Base-by-base conservation (phyloP, 495 filamentous ascomycete genomes). In the Lepidopterella palustris region DNA sequence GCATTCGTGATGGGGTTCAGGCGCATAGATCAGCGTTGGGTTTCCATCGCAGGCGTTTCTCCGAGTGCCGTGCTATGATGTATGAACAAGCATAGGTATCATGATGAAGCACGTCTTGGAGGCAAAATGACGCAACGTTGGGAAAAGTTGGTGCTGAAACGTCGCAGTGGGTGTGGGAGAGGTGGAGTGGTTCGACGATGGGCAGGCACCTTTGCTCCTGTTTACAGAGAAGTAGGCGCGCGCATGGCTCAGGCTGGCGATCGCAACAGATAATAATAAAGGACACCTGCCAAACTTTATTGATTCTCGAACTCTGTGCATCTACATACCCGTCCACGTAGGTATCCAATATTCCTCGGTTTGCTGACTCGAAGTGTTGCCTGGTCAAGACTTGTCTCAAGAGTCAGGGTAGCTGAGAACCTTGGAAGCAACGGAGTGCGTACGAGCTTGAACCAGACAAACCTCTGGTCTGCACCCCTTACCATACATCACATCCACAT, bases 1-100 rank as follows among this genome's bases (percentile, higher is more conserved):
- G 47, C 47, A 50, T 50, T 21, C 31, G 45, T 24, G 47, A 50
- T 50, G 47, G 47, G 15, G 47, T 50, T 50, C 24, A 15, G 47
- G 47, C 24, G 47, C 15, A 11, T 50, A 18, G 25, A 50, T 50
- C 47, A 15, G 47, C 47, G 23, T 25, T 27, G 47, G 18, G 24
- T 50, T 24, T 50, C 47, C 21, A 20, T 21, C 15, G 18, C 5
- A 15, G 47, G 18, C 26, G 6, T 50, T 42, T 18, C 18, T 42
- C 35, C 3, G 9, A 42, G 35, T 11, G 18, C 3, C 35, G 18
- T 10, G 35, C 35, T 3, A 42, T 42, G 3, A 13, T 42, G 13
- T 42, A 42, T 11, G 35, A 18, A 35, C n/a, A n/a, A n/a, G n/a
- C n/a, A 42, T 10, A 42, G 13, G 35, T 15, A 11, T 24, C 20